These are phyloP conservation scores for Yarrowia osloensis DNA, from an alignment of 805 yeast genomes.

Conservation along the genomic window DNA sequence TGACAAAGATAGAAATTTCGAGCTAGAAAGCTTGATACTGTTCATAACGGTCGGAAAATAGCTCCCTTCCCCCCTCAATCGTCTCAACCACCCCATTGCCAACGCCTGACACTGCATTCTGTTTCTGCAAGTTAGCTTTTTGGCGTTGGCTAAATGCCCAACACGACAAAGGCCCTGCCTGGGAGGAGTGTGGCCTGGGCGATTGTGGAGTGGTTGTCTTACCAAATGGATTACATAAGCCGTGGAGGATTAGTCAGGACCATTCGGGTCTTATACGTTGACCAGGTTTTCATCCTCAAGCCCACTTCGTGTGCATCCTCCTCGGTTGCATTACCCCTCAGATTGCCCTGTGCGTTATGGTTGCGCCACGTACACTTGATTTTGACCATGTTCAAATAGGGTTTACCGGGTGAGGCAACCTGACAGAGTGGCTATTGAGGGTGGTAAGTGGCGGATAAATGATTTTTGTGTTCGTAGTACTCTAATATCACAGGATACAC, in stretches of 20 bases:
- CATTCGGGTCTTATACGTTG: too few relatives aligned
- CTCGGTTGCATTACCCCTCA: slow-evolving; percentile 8
- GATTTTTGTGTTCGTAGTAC: too few relatives aligned
- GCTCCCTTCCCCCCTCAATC: too few relatives aligned
- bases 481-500: too few relatives aligned
- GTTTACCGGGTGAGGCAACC: not conserved
- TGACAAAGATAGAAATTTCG: not conserved
- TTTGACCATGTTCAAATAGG: slow-evolving; percentile 15
- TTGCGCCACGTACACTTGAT: slow-evolving; percentile 11
- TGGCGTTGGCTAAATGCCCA: not conserved
- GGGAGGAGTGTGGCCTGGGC: not conserved
- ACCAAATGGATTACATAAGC: not conserved
- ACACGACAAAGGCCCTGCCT: slow-evolving; percentile 8
- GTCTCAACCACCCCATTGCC: not conserved
- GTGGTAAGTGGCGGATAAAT: not conserved
- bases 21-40: not conserved
- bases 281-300: too few relatives aligned
- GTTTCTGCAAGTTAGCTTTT: too few relatives aligned
- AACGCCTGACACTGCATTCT: too few relatives aligned
- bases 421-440: too few relatives aligned
- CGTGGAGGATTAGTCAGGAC: not conserved
- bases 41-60: too few relatives aligned
- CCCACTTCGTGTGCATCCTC: too few relatives aligned
- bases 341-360: not conserved
- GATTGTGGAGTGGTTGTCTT: too few relatives aligned